phyloP scores from a whole-genome alignment of 1,139 yeast species.

The Hemisphaericaspora xylofermentans region DNA sequence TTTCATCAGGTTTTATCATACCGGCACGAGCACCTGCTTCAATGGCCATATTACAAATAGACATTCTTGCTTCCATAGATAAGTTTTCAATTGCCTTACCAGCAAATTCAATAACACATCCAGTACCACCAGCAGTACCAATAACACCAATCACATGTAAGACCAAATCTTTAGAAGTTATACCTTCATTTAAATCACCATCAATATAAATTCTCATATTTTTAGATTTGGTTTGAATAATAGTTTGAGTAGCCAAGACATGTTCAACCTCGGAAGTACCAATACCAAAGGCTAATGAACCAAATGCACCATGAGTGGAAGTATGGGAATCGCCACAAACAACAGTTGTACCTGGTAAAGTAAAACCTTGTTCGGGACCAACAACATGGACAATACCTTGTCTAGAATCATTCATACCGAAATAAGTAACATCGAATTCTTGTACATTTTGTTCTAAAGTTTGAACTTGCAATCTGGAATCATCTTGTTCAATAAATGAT shows the following conservation, averaged over 20 bases:
- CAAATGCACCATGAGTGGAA: slow-evolving; percentile 98
- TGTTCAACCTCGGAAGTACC: slow-evolving; percentile 99
- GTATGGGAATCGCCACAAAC: slow-evolving; percentile 99
- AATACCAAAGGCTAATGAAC: slow-evolving; percentile 96
- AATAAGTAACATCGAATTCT: slow-evolving; percentile 83
- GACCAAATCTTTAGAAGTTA: slow-evolving; percentile 92
- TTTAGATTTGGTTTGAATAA: slow-evolving; percentile 90
- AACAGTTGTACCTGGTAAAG: slow-evolving; percentile 96
- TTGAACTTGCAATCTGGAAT: slow-evolving; percentile 86
- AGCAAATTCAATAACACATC: slow-evolving; percentile 92
- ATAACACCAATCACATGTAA: slow-evolving; percentile 93
- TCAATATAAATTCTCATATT: slow-evolving; percentile 80
- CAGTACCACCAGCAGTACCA: slow-evolving; percentile 99
- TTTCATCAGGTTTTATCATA: slow-evolving; percentile 94
- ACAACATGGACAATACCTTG: slow-evolving; percentile 98
- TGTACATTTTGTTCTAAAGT: slow-evolving; percentile 91
- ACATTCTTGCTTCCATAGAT: slow-evolving; percentile 99
- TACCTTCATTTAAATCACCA: slow-evolving; percentile 82
- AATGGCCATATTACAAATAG: slow-evolving; percentile 97
- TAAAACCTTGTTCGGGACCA: slow-evolving; percentile 98
- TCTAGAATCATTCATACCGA: slow-evolving; percentile 90
- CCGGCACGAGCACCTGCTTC: slow-evolving; percentile 99
- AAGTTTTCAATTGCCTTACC: slow-evolving; percentile 89
- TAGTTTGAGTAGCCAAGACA: slow-evolving; percentile 94
- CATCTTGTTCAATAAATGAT: slow-evolving; percentile 86